These are phyloP conservation scores for Fagus crenata DNA, from an alignment of 306 rosid species.

Conservation along the genomic window DNA sequence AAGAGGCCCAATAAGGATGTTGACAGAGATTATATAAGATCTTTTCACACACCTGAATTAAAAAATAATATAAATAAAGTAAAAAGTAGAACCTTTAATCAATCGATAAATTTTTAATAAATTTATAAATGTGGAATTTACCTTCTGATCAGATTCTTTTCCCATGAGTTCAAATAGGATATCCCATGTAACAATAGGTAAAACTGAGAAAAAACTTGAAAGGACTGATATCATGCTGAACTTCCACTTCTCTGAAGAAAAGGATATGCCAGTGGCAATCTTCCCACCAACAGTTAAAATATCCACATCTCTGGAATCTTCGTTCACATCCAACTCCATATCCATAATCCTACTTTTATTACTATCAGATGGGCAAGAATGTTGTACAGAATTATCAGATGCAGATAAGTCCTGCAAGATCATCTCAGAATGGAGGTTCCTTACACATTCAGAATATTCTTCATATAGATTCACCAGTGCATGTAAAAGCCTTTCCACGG, in stretches of 20 bases:
- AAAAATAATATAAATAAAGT: slow-evolving; percentile 14
- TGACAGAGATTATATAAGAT: slow-evolving; percentile 64
- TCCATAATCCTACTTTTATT: slow-evolving; percentile 70
- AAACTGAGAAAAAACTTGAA: slow-evolving; percentile 67
- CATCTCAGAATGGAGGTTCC: slow-evolving; percentile 45
- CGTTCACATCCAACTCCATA: slow-evolving; percentile 73
- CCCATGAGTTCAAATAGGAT: slow-evolving; percentile 59
- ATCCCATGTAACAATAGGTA: slow-evolving; percentile 62
- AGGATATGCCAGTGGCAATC: slow-evolving; percentile 37
- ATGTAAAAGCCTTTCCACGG: slow-evolving; percentile 61
- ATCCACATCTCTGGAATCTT: slow-evolving; percentile 67
- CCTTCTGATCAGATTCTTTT: slow-evolving; percentile 71
- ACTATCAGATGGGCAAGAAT: slow-evolving; percentile 38
- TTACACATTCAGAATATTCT: slow-evolving; percentile 51
- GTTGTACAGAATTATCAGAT: slow-evolving; percentile 35
- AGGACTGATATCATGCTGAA: slow-evolving; percentile 60
- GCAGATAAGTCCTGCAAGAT: slow-evolving; percentile 41
- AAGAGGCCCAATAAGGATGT: slow-evolving; percentile 69
- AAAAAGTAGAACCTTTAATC: slow-evolving; percentile 9
- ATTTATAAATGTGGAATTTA: slow-evolving; percentile 27
- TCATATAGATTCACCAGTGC: slow-evolving; percentile 61
- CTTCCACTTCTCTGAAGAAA: slow-evolving; percentile 65
- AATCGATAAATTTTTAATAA: slow-evolving; percentile 16
- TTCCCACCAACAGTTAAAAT: slow-evolving; percentile 41
- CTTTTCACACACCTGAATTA: slow-evolving; percentile 64